phyloP scores from a whole-genome alignment of 495 filamentous ascomycete species.

The Corynascus novoguineensis region DNA sequence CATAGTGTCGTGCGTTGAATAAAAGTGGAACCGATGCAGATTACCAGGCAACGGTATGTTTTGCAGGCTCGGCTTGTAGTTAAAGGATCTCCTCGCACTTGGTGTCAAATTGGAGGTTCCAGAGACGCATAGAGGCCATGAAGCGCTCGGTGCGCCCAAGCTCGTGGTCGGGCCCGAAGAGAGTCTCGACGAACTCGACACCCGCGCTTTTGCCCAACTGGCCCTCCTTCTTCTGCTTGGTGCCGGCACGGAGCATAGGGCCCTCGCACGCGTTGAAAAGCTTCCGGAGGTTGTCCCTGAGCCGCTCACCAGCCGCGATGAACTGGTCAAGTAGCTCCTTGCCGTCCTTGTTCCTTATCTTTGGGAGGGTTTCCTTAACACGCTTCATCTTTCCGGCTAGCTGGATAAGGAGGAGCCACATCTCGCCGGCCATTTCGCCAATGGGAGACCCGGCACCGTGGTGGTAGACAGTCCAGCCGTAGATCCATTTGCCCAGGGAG shows the following conservation, averaged over 20 bases:
- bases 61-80: slow-evolving; percentile 51
- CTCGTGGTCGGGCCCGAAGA: slow-evolving; percentile 90
- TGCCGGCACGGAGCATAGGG: slow-evolving; percentile 69
- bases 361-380: slow-evolving; percentile 71
- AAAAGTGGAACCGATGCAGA: too few species aligned
- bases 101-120: slow-evolving; percentile 92
- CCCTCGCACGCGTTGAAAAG: slow-evolving; percentile 86
- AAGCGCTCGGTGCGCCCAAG: slow-evolving; percentile 89
- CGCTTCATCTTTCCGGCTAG: slow-evolving; percentile 94
- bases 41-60: too few species aligned
- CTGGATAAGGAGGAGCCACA: slow-evolving; percentile 94
- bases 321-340: slow-evolving; percentile 85
- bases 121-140: slow-evolving; percentile 87
- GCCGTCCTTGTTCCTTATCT: slow-evolving; percentile 65
- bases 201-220: slow-evolving; percentile 91
- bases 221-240: slow-evolving; percentile 56
- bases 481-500: slow-evolving; percentile 97
- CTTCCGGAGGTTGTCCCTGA: slow-evolving; percentile 80
- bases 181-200: slow-evolving; percentile 92
- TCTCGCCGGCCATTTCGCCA: slow-evolving; percentile 85
- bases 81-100: slow-evolving; percentile 93
- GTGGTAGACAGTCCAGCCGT: slow-evolving; percentile 97
- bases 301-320: slow-evolving; percentile 79
- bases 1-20: too few species aligned
- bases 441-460: slow-evolving; percentile 82